A percentile compares a stretch with the other conserved stretches of the same genome.
Evolutionary conservation across 1,284 basidiomycete genomes (phyloP).

Genomic region (Ustilago loliicola): DNA sequence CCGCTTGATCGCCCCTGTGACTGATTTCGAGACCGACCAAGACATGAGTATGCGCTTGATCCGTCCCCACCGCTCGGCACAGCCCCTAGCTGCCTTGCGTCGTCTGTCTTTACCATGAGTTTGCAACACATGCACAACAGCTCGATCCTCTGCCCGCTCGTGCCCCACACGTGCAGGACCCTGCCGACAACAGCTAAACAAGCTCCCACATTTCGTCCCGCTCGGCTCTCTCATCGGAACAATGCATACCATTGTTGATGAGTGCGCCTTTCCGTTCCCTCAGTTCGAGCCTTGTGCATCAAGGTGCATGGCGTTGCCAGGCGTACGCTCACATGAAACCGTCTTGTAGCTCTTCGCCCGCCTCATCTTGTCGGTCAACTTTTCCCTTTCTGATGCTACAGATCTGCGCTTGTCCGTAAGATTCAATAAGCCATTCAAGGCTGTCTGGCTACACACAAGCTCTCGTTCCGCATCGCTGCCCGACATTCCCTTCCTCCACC

Average conservation of each 20-base stretch:
- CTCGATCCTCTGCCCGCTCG: background rate
- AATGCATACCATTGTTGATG: background rate
- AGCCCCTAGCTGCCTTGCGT: background rate
- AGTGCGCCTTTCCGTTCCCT: background rate
- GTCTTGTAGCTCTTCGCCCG: background rate
- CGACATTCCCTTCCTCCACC: slow-evolving; percentile 5
- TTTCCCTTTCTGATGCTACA: background rate
- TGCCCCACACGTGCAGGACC: slow-evolving; percentile 9
- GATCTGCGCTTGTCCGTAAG: background rate
- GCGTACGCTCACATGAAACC: background rate
- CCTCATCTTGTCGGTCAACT: background rate
- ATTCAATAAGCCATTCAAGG: too few species aligned
- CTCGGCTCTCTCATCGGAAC: background rate
- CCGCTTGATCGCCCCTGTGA: too few species aligned
- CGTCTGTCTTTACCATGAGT: background rate
- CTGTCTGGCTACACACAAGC: background rate
- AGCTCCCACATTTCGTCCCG: background rate
- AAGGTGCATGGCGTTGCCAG: background rate
- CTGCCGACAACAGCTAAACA: background rate
- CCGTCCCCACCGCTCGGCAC: background rate
- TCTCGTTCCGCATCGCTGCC: background rate
- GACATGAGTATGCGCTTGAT: too few species aligned
- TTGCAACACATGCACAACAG: background rate
- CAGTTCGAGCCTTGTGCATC: background rate
- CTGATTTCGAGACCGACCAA: too few species aligned